Evolutionary conservation across 148 eudicot genomes (phyloP), one percentile per base, ranked within the genome.

Genomic region (Amaranthus palmeri): DNA sequence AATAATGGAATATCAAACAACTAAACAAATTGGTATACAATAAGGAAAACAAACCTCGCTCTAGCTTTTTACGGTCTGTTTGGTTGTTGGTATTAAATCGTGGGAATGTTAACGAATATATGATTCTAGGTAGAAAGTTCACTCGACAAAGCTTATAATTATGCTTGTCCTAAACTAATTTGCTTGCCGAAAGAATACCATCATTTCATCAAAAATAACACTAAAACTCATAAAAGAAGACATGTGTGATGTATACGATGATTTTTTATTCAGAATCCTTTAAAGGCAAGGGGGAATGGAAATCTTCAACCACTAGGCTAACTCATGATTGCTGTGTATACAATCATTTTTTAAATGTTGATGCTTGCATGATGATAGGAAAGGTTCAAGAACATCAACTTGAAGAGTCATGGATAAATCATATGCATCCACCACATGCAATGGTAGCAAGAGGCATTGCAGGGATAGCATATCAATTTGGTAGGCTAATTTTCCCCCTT

Each of bases 371-470:
- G 18, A 41, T 58, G 45, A 61, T 76, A 87, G 89, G 88, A 43
- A 53, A 48, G 58, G 36, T 71, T 66, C 80, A 71, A 65, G 87
- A 83, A 15, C 66, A 77, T 40, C 74, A 79, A 67, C 50, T 51
- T 71, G 54, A 54, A 64, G 82, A 79, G 7, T 68, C 70, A 64
- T 92, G 96, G 96, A 76, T 83, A 49, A 84, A 82, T 73, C 96
- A 90, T 63, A 67, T 7, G 80, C 96, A 92, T 78, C 96, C 97
- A 54, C 76, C 78, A 54, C 79, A 90, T 61, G 84, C 91, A 10
- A 85, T 81, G 74, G 83, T 76, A 18, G 97, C 96, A 74, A 86
- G 74, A 72, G 91, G 90, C 8, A 53, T 90, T 64, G 55, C 85
- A 67, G 97, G 97, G 53, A 61, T 82, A 52, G 81, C 83, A 70